Evolutionary conservation across 2,329 filamentous ascomycete species (phyloP).

Genomic region (Claviceps digitariae): DNA sequence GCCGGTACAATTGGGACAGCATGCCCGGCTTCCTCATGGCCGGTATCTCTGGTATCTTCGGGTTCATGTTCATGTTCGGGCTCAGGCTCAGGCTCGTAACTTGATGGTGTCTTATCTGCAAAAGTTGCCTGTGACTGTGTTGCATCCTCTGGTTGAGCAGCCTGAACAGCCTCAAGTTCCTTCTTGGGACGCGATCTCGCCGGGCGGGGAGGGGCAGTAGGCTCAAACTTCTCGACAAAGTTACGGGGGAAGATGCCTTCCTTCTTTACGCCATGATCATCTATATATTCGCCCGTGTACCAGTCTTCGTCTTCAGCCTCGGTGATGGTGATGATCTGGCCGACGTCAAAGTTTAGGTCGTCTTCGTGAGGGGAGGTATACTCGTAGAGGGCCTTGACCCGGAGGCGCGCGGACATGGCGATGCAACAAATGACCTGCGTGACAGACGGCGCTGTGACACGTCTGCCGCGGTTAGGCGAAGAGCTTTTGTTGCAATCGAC

Average conservation of each 20-base stretch:
- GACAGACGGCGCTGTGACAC: conserved; percentile 6
- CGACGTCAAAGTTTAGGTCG: conserved; percentile 73
- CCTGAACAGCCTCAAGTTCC: conserved; percentile 22
- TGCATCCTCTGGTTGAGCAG: conserved; percentile 21
- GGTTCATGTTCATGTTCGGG: conserved; percentile 15
- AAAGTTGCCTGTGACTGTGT: conserved; percentile 16
- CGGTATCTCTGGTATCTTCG: conserved; percentile 21
- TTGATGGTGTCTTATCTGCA: conserved; percentile 13
- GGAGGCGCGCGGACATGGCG: conserved; percentile 68
- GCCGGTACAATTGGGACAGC: conserved; percentile 18
- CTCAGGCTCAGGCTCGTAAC: conserved; percentile 5
- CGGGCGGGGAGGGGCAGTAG: conserved; percentile 76
- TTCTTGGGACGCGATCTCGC: conserved; percentile 60
- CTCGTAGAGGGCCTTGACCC: conserved; percentile 91
- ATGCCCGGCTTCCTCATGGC: conserved; percentile 21
- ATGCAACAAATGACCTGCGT: conserved; percentile 6
- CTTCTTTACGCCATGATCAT: conserved; percentile 58
- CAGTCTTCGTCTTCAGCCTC: conserved; percentile 88
- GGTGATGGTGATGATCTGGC: conserved; percentile 87
- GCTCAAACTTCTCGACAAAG: conserved; percentile 94
- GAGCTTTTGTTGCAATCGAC: neutral
- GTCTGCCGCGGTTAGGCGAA: conserved; percentile 6
- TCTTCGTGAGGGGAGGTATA: conserved; percentile 90
- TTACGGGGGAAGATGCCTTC: conserved; percentile 91
- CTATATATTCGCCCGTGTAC: conserved; percentile 80